These are phyloP conservation scores for Daldinia decipiens DNA, from an alignment of 495 filamentous ascomycete species.

Conservation along the genomic window DNA sequence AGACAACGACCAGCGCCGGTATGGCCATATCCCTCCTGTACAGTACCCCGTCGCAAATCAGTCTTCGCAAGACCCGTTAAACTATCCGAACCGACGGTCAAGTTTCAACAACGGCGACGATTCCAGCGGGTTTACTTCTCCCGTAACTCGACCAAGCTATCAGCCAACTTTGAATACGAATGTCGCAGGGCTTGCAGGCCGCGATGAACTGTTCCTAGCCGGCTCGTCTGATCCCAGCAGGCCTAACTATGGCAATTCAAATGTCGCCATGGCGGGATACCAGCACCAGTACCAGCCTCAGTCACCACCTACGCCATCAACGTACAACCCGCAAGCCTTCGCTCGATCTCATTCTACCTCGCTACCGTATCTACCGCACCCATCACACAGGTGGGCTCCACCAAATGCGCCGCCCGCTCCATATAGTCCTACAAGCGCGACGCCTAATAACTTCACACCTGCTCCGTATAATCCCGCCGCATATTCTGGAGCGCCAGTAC, in stretches of 20 bases:
- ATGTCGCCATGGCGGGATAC: constrained; percentile 64
- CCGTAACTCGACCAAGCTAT: constrained; percentile 46
- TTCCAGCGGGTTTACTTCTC: constrained; percentile 61
- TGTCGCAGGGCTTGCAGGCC: constrained; percentile 47
- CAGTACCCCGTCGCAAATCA: constrained; percentile 62
- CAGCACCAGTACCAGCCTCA: constrained; percentile 69
- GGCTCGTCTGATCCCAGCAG: constrained; percentile 54
- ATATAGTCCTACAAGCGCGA: constrained; percentile 40
- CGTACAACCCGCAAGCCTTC: constrained; percentile 89
- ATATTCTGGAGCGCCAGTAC: constrained; percentile 53
- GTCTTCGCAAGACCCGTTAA: constrained; percentile 47
- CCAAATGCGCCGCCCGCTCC: constrained; percentile 34
- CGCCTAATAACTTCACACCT: constrained; percentile 47
- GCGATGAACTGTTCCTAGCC: constrained; percentile 63
- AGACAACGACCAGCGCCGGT: constrained; percentile 64
- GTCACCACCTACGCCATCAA: constrained; percentile 62
- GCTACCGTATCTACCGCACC: constrained; percentile 57
- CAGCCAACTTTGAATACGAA: constrained; percentile 46
- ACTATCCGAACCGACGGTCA: constrained; percentile 65
- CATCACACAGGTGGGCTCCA: constrained; percentile 48
- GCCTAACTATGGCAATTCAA: constrained; percentile 59
- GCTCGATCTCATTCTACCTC: constrained; percentile 67
- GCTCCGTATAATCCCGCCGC: constrained; percentile 63
- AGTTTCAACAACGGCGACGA: constrained; percentile 88
- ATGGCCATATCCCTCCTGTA: constrained; percentile 66